Percentiles rank a stretch among this genome's conserved stretches.
phyloP scores from a whole-genome alignment of 768 basidiomycete species.

The Cystobasidium ongulense region DNA sequence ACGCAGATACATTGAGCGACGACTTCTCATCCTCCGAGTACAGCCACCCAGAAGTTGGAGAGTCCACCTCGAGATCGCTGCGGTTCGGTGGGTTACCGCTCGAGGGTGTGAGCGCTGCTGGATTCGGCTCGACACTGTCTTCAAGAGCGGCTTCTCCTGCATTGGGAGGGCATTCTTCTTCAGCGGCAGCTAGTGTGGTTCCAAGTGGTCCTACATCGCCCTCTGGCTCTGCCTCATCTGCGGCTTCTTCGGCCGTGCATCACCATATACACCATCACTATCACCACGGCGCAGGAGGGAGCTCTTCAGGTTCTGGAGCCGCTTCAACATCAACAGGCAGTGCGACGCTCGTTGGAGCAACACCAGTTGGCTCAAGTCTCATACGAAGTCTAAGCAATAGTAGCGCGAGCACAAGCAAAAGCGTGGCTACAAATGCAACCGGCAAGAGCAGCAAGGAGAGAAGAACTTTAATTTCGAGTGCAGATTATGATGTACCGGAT shows the following conservation, averaged over 20 bases:
- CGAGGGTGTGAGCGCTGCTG: neutral
- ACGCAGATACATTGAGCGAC: neutral
- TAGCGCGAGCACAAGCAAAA: neutral
- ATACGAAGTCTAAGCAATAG: neutral
- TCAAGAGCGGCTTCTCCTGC: conserved; percentile 7
- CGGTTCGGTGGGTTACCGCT: neutral
- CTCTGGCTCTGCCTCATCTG: conserved; percentile 7
- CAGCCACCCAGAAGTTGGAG: neutral
- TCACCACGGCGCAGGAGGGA: neutral
- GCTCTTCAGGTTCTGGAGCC: neutral
- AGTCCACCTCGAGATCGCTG: conserved; percentile 1
- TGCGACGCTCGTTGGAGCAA: neutral
- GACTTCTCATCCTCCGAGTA: neutral
- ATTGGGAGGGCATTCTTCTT: neutral
- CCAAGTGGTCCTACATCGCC: neutral
- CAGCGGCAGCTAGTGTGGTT: neutral
- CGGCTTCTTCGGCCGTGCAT: neutral
- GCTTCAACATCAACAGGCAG: neutral
- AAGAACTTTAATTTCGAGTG: neutral
- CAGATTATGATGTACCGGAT: conserved; percentile 22
- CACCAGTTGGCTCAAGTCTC: neutral
- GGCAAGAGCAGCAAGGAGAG: conserved; percentile 15
- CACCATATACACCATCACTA: conserved; percentile 22
- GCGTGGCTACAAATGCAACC: neutral
- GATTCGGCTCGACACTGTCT: neutral